phyloP scores from a whole-genome alignment of 495 filamentous ascomycete species.

The Penicillium lividum region DNA sequence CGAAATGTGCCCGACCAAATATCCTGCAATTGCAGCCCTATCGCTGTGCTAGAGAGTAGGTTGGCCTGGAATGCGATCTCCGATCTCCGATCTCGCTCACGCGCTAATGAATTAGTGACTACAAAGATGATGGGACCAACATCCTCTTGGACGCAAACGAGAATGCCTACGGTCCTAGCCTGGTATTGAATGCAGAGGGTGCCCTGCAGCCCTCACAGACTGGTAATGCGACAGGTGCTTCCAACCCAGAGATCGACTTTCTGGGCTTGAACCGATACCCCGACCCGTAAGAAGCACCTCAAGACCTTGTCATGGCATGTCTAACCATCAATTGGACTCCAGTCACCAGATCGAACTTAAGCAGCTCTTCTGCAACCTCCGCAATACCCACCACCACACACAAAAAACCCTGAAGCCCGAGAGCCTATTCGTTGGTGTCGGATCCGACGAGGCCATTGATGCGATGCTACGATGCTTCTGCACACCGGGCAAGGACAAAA shows the following conservation, averaged over 20 bases:
- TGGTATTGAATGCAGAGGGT: conserved; percentile 51
- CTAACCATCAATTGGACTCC: neutral
- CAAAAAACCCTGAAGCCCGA: conserved; percentile 69
- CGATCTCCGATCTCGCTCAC: conserved; percentile 16
- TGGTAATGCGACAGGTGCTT: conserved; percentile 36
- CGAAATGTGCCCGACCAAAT: conserved; percentile 81
- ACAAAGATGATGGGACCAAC: conserved; percentile 97
- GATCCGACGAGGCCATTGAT: conserved; percentile 95
- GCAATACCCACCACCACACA: conserved; percentile 83
- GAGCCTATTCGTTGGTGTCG: conserved; percentile 92
- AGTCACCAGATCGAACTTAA: conserved; percentile 87
- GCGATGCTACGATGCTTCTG: conserved; percentile 91
- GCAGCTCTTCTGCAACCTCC: conserved; percentile 79
- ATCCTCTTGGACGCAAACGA: conserved; percentile 97
- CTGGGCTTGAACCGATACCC: conserved; percentile 89
- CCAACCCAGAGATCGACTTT: conserved; percentile 61
- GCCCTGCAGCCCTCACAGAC: conserved; percentile 41
- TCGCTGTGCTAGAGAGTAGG: conserved; percentile 80
- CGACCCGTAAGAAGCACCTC: conserved; percentile 64
- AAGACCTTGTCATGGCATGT: neutral
- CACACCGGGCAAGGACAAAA: conserved; percentile 78
- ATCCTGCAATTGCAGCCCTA: conserved; percentile 82
- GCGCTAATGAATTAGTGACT: conserved; percentile 70
- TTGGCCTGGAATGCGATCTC: conserved; percentile 12
- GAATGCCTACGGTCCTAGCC: conserved; percentile 86